Conservation (phyloP, 2,329 filamentous ascomycete species). For the Clonostachys rhizophaga region DNA sequence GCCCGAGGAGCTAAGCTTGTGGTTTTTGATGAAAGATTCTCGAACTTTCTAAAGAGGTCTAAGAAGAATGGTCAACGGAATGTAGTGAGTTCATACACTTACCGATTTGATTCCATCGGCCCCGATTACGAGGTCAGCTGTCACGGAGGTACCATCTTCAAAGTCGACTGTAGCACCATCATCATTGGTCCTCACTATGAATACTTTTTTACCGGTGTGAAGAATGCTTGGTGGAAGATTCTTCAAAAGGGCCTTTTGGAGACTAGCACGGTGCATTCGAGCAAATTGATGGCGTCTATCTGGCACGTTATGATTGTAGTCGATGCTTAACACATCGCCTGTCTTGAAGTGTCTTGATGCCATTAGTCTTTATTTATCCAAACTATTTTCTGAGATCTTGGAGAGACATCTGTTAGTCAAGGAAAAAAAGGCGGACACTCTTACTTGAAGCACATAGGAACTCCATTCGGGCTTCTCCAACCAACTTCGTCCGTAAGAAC, state of each 20-base stretch:
- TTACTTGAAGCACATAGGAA: no score
- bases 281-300: slow-evolving; percentile 15
- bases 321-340: slow-evolving; percentile 18
- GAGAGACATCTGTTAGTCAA: no score
- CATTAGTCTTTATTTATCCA: no score
- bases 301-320: slow-evolving; percentile 14
- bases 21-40: no score
- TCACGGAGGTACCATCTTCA: slow-evolving; percentile 10
- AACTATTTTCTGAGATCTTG: no score
- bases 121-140: slow-evolving; percentile 41
- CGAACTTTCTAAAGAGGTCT: no score
- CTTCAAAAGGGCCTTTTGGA: slow-evolving; percentile 43
- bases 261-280: slow-evolving; percentile 23
- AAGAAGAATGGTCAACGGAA: no score
- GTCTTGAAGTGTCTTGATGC: slow-evolving; percentile 18
- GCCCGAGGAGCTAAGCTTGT: no score
- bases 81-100: slow-evolving; percentile 2
- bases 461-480: no score
- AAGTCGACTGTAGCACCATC: slow-evolving; percentile 25
- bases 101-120: slow-evolving; percentile 48
- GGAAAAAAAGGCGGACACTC: no score
- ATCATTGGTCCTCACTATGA: slow-evolving; percentile 13
- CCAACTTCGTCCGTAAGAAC: no score
- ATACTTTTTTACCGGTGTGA: slow-evolving; percentile 35
- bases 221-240: slow-evolving; percentile 36